phyloP scores from a whole-genome alignment of 2,329 filamentous ascomycete species.

The Fusarium subtropicale region DNA sequence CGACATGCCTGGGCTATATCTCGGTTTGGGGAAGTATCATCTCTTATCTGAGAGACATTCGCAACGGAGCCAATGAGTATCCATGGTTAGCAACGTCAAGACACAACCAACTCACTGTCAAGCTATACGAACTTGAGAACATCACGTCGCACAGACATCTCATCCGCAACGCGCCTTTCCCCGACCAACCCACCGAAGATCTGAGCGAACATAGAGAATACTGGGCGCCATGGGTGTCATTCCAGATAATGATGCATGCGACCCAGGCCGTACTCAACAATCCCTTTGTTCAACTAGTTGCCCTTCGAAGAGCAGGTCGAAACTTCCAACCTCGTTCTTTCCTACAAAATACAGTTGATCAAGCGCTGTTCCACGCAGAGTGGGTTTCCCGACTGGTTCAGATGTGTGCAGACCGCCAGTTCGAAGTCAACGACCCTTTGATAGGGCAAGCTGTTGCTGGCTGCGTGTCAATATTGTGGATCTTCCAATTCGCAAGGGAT shows the following conservation, averaged over 20 bases:
- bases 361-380: conserved; percentile 40
- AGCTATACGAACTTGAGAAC: conserved; percentile 41
- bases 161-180: conserved; percentile 40
- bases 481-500: conserved; percentile 44
- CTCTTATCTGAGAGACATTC: conserved; percentile 39
- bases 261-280: conserved; percentile 39
- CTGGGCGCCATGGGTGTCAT: conserved; percentile 38
- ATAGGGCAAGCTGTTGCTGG: conserved; percentile 39
- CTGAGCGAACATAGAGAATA: conserved; percentile 35
- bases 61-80: conserved; percentile 31
- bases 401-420: conserved; percentile 38
- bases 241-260: conserved; percentile 43
- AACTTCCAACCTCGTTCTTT: conserved; percentile 40
- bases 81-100: conserved; percentile 39
- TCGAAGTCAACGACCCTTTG: conserved; percentile 39
- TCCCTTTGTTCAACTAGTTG: conserved; percentile 43
- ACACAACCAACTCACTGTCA: conserved; percentile 36
- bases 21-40: conserved; percentile 36
- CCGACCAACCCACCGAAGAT: conserved; percentile 24
- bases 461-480: conserved; percentile 41
- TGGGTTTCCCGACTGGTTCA: conserved; percentile 42
- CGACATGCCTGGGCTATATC: conserved; percentile 13
- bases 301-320: conserved; percentile 27
- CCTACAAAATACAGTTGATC: conserved; percentile 42
- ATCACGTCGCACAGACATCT: conserved; percentile 31